Conservation (phyloP, 2,329 filamentous ascomycete genomes). For the Colletotrichum kahawae region DNA sequence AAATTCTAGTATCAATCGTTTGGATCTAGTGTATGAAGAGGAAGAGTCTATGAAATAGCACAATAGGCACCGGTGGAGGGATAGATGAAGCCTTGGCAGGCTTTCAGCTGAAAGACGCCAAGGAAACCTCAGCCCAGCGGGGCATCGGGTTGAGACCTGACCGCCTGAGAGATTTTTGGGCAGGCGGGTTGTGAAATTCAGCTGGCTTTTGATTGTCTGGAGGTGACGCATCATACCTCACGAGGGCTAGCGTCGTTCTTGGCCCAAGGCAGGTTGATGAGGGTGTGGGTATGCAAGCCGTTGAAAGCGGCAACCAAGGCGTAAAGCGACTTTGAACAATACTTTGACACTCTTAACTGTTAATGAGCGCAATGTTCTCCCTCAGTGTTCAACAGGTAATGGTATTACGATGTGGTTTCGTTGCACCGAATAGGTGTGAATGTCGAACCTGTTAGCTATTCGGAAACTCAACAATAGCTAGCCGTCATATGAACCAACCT, state of each 20-base stretch:
- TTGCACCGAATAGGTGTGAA: too few relatives aligned
- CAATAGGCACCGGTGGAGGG: not conserved
- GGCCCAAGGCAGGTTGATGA: not conserved
- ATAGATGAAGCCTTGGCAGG: not conserved
- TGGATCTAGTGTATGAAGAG: not conserved
- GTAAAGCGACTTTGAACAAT: rapidly evolving
- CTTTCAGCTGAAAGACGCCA: not conserved
- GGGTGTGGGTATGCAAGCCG: rapidly evolving
- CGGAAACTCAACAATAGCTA: too few relatives aligned
- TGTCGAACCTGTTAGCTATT: too few relatives aligned
- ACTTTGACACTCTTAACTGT: too few relatives aligned
- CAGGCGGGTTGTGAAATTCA: not conserved
- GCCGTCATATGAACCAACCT: too few relatives aligned
- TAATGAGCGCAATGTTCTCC: too few relatives aligned
- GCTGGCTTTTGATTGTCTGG: not conserved
- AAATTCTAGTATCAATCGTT: not conserved
- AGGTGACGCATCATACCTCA: not conserved
- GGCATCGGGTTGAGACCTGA: not conserved
- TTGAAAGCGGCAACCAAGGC: not conserved
- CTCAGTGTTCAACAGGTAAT: too few relatives aligned
- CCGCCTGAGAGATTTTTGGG: not conserved
- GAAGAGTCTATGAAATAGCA: not conserved
- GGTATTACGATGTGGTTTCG: too few relatives aligned
- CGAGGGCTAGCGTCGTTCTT: not conserved
- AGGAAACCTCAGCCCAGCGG: not conserved